Conservation (phyloP, 192 early-diverging fungal species). For the Rhizophagus clarus region DNA sequence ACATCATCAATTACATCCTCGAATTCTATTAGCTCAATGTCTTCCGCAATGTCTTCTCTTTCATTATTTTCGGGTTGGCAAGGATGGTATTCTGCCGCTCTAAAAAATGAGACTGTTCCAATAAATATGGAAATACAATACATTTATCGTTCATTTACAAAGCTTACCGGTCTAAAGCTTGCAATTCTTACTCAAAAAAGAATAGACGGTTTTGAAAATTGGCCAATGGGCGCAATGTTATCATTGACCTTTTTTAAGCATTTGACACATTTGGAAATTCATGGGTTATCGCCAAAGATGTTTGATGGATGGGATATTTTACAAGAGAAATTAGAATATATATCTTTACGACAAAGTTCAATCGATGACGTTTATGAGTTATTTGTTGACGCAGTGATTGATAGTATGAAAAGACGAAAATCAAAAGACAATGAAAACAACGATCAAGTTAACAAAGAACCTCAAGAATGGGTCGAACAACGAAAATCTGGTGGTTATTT, state of each 20-base stretch:
- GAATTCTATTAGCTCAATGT: constrained; percentile 45
- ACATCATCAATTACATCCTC: constrained; percentile 20
- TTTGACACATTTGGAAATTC: constrained; percentile 52
- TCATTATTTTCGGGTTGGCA: constrained; percentile 48
- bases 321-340: constrained; percentile 42
- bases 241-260: constrained; percentile 44
- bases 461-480: neutral
- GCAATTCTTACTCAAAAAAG: constrained; percentile 38
- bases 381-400: constrained; percentile 43
- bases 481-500: constrained; percentile 19
- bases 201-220: constrained; percentile 29
- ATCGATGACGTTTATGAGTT: constrained; percentile 53
- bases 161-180: constrained; percentile 47
- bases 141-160: constrained; percentile 50
- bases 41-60: constrained; percentile 46
- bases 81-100: constrained; percentile 43
- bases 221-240: constrained; percentile 29
- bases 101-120: constrained; percentile 22
- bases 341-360: constrained; percentile 44
- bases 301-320: constrained; percentile 53
- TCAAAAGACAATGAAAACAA: constrained; percentile 32
- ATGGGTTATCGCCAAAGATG: constrained; percentile 47
- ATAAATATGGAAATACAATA: constrained; percentile 52
- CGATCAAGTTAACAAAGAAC: neutral
- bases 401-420: constrained; percentile 40